Base-by-base conservation (phyloP, 495 filamentous ascomycete genomes). In the Daldinia concentrica region DNA sequence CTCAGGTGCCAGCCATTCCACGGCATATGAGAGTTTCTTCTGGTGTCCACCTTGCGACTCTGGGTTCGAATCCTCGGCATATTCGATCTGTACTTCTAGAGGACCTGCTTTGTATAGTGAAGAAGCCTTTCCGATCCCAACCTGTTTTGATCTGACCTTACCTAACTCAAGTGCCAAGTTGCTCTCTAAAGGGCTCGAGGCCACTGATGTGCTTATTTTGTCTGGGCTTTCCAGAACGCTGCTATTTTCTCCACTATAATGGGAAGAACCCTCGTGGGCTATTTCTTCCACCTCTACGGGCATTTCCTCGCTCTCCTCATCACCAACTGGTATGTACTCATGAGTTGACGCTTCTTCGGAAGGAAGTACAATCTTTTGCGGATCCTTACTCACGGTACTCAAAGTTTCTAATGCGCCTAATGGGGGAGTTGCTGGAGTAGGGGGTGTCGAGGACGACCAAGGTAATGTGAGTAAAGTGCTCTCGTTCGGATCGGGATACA, bases 71-170 rank as follows among this genome's bases (percentile, higher is more conserved):
- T 17, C 22, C 6, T 29, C 48, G n/a, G 60, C 71, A 41, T 79
- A 75, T 68, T 79, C 71, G 9, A 79, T 50, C 52, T 77, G 77
- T 5, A 79, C 27, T 41, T 73, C 61, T 4, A 77, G 37, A 26
- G 27, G 56, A 0, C 69, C 77, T 22, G 66, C 48, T n/a, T 45
- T 37, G 59, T 75, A 73, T 19, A 70, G 54, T 36, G 65, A 66
- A 26, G 74, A 67, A 34, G 65, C 17, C 29, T 68, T 68, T 12
- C 67, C 67, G 24, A 50, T 36, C 62, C 27, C 27, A 15, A 75
- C 12, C 1, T 17, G 24, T 56, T 41, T 61, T n/a, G 61, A 61
- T 54, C 45, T 29, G 9, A 22, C 54, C 22, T 67, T 22, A 19
- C 62, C 51, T n/a, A n/a, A 7, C 29, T 55, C 24, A 2, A 62